Evolutionary conservation across 192 early-diverging fungal species (phyloP), one percentile per base, ranked within the genome.

Genomic region (Backusella tuberculispora): DNA sequence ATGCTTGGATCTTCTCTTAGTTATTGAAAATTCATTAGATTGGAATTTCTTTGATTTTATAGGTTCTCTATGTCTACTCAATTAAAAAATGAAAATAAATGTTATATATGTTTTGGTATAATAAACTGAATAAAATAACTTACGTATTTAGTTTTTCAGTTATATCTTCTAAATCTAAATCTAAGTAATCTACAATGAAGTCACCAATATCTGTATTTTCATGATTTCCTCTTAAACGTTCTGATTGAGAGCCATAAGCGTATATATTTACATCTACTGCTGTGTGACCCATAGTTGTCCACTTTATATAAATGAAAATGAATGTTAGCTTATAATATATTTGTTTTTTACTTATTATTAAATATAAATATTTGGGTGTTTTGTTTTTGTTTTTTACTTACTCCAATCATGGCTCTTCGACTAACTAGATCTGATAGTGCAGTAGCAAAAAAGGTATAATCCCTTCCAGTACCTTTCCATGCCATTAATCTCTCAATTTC

Each of bases 231-330:
- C 86, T 76, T 67, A 97, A 80, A 67, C 81, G 48, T n/a, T 92
- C 78, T 12, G 87, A 72, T 26, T 85, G 78, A 21, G 73, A 69
- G 15, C 95, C 95, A 74, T 94, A 89, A 1, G 95, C 94, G 78
- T 96, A 97, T 48, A 97, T 80, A 76, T 96, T 98, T 12, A 99
- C 98, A 81, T 99, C 98, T 15, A 97, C 95, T 2, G 89, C 96
- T 46, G 92, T 93, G 76, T 98, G 98, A 3, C 96, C 95, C 78
- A 93, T 93, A 0, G 98, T 98, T 15, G 95, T 85, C 93, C 92
- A 94, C 64, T 85, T 50, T 64, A 81, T 38, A 68, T 48, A 4
- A 19, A 60, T 60, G 10, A 9, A 13, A 48, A 24, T 45, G 5
- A 43, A 12, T 65, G 44, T 56, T 60, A 26, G 21, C 12, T 60